A percentile compares a stretch with the other conserved stretches of the same genome.
These are phyloP conservation scores for Arbutus unedo DNA, from an alignment of 148 eudicot species.

Conservation along the genomic window DNA sequence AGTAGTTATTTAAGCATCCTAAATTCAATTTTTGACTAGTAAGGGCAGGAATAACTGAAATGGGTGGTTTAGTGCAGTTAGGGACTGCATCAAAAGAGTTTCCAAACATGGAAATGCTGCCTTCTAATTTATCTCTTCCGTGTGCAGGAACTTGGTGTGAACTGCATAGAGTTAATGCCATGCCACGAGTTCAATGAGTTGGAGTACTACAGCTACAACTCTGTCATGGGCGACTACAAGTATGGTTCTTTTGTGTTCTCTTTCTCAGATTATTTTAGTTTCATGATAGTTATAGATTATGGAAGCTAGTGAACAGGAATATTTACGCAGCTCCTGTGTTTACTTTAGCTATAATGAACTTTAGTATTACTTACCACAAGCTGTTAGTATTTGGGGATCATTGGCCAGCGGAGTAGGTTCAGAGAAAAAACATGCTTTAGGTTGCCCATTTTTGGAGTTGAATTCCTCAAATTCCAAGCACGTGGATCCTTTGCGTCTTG, in stretches of 20 bases:
- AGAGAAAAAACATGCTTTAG: background rate
- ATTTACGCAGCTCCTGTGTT: background rate
- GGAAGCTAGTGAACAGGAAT: background rate
- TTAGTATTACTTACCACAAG: background rate
- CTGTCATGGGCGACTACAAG: slow-evolving; percentile 93
- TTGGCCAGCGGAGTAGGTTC: background rate
- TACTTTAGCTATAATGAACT: background rate
- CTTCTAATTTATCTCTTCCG: slow-evolving; percentile 16
- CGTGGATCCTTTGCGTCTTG: background rate
- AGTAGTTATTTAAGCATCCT: background rate
- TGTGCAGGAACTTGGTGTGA: slow-evolving; percentile 94
- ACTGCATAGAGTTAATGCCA: slow-evolving; percentile 98
- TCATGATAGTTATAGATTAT: background rate
- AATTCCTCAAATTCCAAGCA: background rate
- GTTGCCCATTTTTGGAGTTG: background rate
- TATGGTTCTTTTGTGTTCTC: slow-evolving; percentile 22
- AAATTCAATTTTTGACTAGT: background rate
- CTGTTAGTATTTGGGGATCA: background rate
- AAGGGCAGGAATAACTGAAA: background rate
- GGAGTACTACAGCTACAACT: slow-evolving; percentile 83
- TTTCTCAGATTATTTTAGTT: background rate
- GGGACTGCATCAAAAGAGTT: background rate
- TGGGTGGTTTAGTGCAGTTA: background rate
- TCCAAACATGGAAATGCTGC: background rate
- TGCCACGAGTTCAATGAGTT: slow-evolving; percentile 99